phyloP scores from a whole-genome alignment of 306 rosid genomes.

The Castanea sativa region DNA sequence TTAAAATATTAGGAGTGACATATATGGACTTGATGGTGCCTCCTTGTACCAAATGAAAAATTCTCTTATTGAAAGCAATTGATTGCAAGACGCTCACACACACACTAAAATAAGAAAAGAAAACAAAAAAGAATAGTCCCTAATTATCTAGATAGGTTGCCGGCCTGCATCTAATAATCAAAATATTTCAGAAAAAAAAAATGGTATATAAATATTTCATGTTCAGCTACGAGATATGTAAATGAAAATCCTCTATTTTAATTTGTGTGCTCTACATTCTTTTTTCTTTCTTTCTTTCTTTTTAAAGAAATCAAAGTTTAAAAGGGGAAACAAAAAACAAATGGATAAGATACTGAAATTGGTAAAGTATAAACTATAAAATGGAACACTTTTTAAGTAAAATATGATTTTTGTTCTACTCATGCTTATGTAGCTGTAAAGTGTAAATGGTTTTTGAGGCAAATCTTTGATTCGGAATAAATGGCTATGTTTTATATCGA shows the following conservation, averaged over 20 bases:
- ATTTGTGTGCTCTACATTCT: too few relatives aligned
- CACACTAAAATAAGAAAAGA: too few relatives aligned
- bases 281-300: too few relatives aligned
- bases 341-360: too few relatives aligned
- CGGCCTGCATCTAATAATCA: not conserved
- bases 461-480: constrained; percentile 3
- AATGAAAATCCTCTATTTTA: too few relatives aligned
- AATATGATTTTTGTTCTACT: too few relatives aligned
- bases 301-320: too few relatives aligned
- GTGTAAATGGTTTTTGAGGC: not conserved
- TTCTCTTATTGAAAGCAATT: not conserved
- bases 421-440: constrained; percentile 2
- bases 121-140: not conserved
- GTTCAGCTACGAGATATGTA: not conserved
- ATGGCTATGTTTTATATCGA: not conserved
- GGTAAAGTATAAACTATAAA: too few relatives aligned
- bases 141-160: not conserved
- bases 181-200: not conserved
- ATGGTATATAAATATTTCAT: not conserved
- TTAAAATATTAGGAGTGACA: not conserved
- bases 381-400: too few relatives aligned
- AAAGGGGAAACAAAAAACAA: too few relatives aligned
- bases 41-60: not conserved
- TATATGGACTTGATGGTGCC: not conserved
- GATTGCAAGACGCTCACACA: too few relatives aligned